Evolutionary conservation across 768 basidiomycete genomes (phyloP).

Genomic region (Amanita exitialis): DNA sequence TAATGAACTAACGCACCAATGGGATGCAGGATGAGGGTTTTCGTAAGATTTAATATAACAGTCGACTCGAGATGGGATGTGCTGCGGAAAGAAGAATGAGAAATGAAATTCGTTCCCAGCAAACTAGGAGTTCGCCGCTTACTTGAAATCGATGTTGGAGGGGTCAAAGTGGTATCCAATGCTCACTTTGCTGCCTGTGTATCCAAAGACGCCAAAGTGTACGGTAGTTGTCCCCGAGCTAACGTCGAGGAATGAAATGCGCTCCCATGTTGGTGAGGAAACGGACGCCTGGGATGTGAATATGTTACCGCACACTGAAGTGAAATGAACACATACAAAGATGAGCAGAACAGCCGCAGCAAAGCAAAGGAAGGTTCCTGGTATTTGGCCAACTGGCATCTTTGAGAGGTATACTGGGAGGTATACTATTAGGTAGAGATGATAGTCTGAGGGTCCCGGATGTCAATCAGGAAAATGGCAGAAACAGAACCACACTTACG

Average conservation of each 20-base stretch:
- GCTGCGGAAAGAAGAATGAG: conserved; percentile 16
- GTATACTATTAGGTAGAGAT: neutral
- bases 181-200: conserved; percentile 40
- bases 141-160: conserved; percentile 27
- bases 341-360: conserved; percentile 60
- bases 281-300: conserved; percentile 45
- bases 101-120: neutral
- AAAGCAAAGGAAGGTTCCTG: conserved; percentile 66
- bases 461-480: neutral
- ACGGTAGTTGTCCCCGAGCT: conserved; percentile 23
- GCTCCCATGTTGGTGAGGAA: conserved; percentile 65
- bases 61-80: conserved; percentile 35
- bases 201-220: conserved; percentile 73
- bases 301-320: neutral
- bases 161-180: conserved; percentile 49
- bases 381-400: conserved; percentile 52
- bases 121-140: conserved; percentile 14
- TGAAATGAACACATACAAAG: conserved; percentile 40
- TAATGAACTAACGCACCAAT: conserved; percentile 38
- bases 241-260: conserved; percentile 57
- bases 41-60: conserved; percentile 62
- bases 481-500: neutral
- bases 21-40: conserved; percentile 68
- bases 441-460: neutral
- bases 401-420: neutral